phyloP scores from a whole-genome alignment of 1,139 yeast species.

The Taphrina communis region DNA sequence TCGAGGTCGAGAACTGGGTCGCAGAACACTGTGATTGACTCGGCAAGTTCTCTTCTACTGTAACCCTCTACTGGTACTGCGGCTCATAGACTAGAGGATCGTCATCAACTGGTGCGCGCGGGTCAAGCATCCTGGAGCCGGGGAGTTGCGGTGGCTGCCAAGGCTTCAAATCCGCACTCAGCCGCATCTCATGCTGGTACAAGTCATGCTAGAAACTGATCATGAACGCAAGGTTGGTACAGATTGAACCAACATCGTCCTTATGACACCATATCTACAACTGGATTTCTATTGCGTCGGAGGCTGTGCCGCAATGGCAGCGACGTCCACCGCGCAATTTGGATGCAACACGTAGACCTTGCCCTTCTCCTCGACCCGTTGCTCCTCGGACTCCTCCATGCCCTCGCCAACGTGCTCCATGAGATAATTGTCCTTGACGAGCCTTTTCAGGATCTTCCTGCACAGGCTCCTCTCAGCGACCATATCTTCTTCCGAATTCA shows the following conservation, averaged over 20 bases:
- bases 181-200: not conserved
- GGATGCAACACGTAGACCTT: conserved; percentile 39
- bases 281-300: conserved; percentile 4
- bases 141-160: conserved; percentile 3
- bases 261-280: conserved; percentile 1
- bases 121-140: conserved; percentile 5
- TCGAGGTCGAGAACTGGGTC: conserved; percentile 45
- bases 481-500: conserved; percentile 73
- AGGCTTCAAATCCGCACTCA: not conserved
- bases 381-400: conserved; percentile 32
- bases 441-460: conserved; percentile 77
- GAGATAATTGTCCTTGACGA: conserved; percentile 83
- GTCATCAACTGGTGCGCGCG: not conserved
- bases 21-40: too few species aligned
- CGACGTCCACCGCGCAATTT: conserved; percentile 40
- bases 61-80: too few species aligned
- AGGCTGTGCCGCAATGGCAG: conserved; percentile 30
- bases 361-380: conserved; percentile 23
- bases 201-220: too few species aligned
- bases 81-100: too few species aligned
- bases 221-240: too few species aligned
- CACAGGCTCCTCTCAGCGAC: conserved; percentile 74
- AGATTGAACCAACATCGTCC: too few species aligned
- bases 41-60: too few species aligned
- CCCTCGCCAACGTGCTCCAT: conserved; percentile 71